A percentile compares a stretch with the other conserved stretches of the same genome.
These are phyloP conservation scores for Backusella tarrabulga DNA, from an alignment of 192 early-diverging fungal species.

Conservation along the genomic window DNA sequence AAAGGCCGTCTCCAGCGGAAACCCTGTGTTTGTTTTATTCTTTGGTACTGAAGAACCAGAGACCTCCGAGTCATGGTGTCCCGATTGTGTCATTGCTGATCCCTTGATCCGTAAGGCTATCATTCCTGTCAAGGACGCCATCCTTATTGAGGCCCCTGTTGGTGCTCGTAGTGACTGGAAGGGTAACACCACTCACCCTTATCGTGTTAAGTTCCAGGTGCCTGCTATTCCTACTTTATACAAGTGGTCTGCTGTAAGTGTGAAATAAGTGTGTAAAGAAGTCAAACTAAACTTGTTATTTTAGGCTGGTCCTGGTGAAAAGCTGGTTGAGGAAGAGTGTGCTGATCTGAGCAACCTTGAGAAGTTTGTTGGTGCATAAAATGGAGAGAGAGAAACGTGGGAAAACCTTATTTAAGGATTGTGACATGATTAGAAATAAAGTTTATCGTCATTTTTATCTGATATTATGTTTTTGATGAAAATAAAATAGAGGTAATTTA, in stretches of 20 bases:
- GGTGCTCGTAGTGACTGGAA: conserved; percentile 36
- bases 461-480: too few species aligned
- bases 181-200: conserved; percentile 35
- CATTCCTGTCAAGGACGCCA: conserved; percentile 25
- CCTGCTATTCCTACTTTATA: conserved; percentile 44
- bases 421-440: too few species aligned
- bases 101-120: conserved; percentile 41
- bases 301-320: conserved; percentile 32
- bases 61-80: conserved; percentile 50
- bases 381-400: background rate
- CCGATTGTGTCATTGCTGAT: conserved; percentile 50
- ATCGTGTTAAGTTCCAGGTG: conserved; percentile 31
- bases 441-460: too few species aligned
- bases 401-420: too few species aligned
- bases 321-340: conserved; percentile 33
- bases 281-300: background rate
- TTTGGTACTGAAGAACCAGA: conserved; percentile 43
- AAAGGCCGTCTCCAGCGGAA: conserved; percentile 12
- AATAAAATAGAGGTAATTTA: too few species aligned
- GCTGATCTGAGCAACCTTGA: conserved; percentile 21
- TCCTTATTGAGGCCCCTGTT: conserved; percentile 42
- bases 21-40: conserved; percentile 39
- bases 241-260: conserved; percentile 36
- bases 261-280: background rate
- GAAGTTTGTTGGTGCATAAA: conserved; percentile 19